Base-by-base conservation (phyloP, 2,329 filamentous ascomycete genomes). In the Fusarium armeniacum region DNA sequence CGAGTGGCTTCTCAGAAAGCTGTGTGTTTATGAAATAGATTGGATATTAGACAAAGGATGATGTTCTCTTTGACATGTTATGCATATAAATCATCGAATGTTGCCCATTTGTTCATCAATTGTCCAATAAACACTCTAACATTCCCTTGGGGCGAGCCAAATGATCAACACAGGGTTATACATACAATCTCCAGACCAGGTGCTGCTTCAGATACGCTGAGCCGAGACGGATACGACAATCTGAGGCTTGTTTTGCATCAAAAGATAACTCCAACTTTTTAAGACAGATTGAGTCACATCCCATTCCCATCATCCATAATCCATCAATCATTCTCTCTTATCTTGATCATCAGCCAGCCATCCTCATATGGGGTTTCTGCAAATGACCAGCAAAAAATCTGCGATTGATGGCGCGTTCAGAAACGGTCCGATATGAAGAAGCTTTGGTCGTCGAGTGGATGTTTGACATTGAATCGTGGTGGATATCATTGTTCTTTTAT, bases 401-500 rank as follows among this genome's bases (percentile, higher is more conserved):
- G 46, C 58, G 33, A 62, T 54, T 40, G 28, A 62, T 54, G 50
- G 49, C 44, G 52, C 56, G 28, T 43, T 28, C 66, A 30, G 47
- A 70, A 65, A 71, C 67, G 67, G 67, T 61, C 67, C 67, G 67
- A 70, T 71, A 67, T 63, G 38, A 22, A 60, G 50, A 40, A 59
- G 53, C 36, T 45, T 57, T 43, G 45, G 50, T 50, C 43, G 36
- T 26, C 16, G 15, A 45, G 65, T 69, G 67, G 57, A 50, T 63
- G 55, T 63, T 62, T 67, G 45, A 65, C 51, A 41, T 61, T 63
- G 45, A 50, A 56, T 63, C 58, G 44, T 41, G 41, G 67, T 69
- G 67, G 63, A 50, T 64, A 57, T 38, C 32, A 40, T 32, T 30
- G 24, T 35, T 33, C n/a, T 49, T 61, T 49, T 54, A 65, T 54